Conservation (phyloP, 805 yeast species). For the Candida orba region DNA sequence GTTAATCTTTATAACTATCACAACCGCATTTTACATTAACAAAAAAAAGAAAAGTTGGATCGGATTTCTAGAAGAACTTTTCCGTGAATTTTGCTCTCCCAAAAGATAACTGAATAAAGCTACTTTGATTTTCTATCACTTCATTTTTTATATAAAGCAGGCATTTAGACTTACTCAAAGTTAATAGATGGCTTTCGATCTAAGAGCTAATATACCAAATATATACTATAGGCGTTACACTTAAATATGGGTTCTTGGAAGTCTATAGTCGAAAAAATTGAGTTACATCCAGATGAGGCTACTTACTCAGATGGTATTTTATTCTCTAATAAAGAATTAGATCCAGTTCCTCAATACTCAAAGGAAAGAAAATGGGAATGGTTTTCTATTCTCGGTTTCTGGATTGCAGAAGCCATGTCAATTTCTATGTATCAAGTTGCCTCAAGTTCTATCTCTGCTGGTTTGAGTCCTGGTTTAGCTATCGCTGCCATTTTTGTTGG, state of each 20-base stretch:
- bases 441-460: conserved; percentile 58
- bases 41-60: neutral
- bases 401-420: conserved; percentile 77
- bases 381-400: conserved; percentile 37
- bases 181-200: too few species aligned
- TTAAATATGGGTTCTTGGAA: neutral
- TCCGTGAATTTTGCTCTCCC: neutral
- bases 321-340: conserved; percentile 55
- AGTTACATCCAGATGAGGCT: conserved; percentile 15
- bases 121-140: too few species aligned
- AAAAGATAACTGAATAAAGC: too few species aligned
- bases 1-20: too few species aligned
- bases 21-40: too few species aligned
- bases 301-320: conserved; percentile 24
- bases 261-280: conserved; percentile 7
- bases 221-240: neutral
- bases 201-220: too few species aligned
- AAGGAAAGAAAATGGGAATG: conserved; percentile 66
- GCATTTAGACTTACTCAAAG: too few species aligned
- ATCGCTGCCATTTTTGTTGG: conserved; percentile 21
- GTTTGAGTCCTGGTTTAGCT: conserved; percentile 52
- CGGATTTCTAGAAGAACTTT: neutral
- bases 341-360: conserved; percentile 52
- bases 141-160: too few species aligned
- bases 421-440: conserved; percentile 78